Conservation (phyloP, 345 rosid species). For the Eucalyptus shirleyi region DNA sequence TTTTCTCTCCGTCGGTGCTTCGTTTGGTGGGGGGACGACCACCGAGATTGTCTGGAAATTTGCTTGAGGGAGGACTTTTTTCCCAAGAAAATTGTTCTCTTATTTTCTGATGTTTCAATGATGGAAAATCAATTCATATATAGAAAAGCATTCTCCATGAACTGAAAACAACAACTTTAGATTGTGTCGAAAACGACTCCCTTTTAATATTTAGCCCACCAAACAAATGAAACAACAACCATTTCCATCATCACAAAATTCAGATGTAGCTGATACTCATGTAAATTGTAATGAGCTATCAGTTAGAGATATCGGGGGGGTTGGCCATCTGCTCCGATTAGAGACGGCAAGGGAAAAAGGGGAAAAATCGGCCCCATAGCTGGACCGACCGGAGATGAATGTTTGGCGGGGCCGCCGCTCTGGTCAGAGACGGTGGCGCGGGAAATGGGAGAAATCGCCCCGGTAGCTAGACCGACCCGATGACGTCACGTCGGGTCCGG, state of each 20-base stretch:
- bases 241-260: not conserved
- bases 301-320: accelerated
- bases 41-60: not conserved
- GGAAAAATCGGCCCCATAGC: not conserved
- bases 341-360: accelerated
- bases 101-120: not conserved
- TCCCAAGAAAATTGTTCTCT: not conserved
- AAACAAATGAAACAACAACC: too few relatives aligned
- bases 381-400: accelerated
- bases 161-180: not conserved
- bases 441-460: not conserved
- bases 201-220: not conserved
- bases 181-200: not conserved
- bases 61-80: too few relatives aligned
- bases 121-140: too few relatives aligned
- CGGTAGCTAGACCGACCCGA: not conserved
- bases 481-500: not conserved
- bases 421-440: accelerated
- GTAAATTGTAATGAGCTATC: accelerated
- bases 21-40: not conserved
- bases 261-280: accelerated
- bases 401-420: accelerated
- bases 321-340: accelerated
- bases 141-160: accelerated
- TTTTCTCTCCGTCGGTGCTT: not conserved